phyloP scores from a whole-genome alignment of 805 yeast species.

The Candida boleticola region DNA sequence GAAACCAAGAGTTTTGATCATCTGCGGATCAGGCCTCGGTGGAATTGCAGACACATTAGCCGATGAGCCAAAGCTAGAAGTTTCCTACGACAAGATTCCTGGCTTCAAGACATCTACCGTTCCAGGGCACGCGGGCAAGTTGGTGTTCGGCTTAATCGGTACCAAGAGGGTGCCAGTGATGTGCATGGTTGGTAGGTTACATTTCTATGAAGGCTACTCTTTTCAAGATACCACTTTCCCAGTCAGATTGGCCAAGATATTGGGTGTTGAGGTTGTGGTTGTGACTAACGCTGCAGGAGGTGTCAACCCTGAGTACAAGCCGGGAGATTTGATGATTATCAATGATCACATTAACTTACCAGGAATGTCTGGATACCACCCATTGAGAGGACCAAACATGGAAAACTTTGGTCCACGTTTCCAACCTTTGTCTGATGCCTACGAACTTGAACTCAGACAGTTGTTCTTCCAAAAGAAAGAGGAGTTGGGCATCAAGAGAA shows the following conservation, averaged over 20 bases:
- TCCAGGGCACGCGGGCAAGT: constrained; percentile 83
- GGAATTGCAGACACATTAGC: constrained; percentile 64
- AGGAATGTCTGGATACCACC: constrained; percentile 85
- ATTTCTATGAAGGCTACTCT: constrained; percentile 89
- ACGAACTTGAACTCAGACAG: constrained; percentile 69
- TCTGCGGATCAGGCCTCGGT: constrained; percentile 94
- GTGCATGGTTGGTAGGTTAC: constrained; percentile 92
- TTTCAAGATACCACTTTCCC: constrained; percentile 84
- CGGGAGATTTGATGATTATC: constrained; percentile 91
- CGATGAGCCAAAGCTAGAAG: constrained; percentile 41
- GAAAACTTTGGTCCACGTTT: constrained; percentile 82
- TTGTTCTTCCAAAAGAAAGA: constrained; percentile 50
- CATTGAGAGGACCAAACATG: constrained; percentile 84
- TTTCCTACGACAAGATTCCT: constrained; percentile 71
- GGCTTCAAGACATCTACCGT: constrained; percentile 82
- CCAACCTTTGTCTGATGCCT: constrained; percentile 85
- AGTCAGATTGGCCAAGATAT: constrained; percentile 63
- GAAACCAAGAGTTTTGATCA: constrained; percentile 67
- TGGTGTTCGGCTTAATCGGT: constrained; percentile 78
- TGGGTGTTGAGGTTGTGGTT: constrained; percentile 62
- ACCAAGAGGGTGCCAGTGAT: constrained; percentile 70
- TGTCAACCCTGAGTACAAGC: constrained; percentile 56
- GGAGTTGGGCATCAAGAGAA: constrained; percentile 48
- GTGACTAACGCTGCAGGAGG: constrained; percentile 99
- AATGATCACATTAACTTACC: constrained; percentile 89